phyloP scores from a whole-genome alignment of 305 asterid species.

The Ilex paraguariensis region DNA sequence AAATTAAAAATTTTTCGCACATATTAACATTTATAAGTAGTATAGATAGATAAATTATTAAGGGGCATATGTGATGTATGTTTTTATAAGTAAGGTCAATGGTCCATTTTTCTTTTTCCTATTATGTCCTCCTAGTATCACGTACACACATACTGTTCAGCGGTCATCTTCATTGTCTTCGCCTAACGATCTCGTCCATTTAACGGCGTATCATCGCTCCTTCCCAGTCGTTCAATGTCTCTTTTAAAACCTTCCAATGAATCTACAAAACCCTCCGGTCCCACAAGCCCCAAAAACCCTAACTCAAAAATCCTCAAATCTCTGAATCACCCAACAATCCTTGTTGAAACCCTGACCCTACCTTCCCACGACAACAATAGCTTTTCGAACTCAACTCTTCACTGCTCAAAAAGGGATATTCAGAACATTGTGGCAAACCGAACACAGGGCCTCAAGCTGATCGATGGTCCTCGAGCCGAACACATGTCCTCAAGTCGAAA shows the following conservation, averaged over 20 bases:
- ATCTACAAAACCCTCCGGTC: slow-evolving; percentile 12
- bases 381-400: neutral
- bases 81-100: too few species aligned
- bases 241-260: slow-evolving; percentile 11
- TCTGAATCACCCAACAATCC: slow-evolving; percentile 31
- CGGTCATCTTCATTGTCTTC: neutral
- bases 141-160: too few species aligned
- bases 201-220: slow-evolving; percentile 53
- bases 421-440: too few species aligned
- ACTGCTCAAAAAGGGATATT: slow-evolving; percentile 1
- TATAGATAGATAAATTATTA: too few species aligned
- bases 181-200: slow-evolving; percentile 43
- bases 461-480: too few species aligned
- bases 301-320: slow-evolving; percentile 46
- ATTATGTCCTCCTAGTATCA: too few species aligned
- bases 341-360: slow-evolving; percentile 52
- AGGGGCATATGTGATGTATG: too few species aligned
- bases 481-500: too few species aligned
- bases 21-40: too few species aligned
- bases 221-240: slow-evolving; percentile 23
- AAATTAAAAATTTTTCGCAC: too few species aligned
- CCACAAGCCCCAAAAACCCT: slow-evolving; percentile 22
- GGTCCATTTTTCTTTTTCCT: too few species aligned
- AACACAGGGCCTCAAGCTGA: too few species aligned
- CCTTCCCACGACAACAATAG: slow-evolving; percentile 30